A percentile compares a stretch with the other conserved stretches of the same genome.
Conservation (phyloP, 2,329 filamentous ascomycete species). For the Ophiostoma himal-ulmi region DNA sequence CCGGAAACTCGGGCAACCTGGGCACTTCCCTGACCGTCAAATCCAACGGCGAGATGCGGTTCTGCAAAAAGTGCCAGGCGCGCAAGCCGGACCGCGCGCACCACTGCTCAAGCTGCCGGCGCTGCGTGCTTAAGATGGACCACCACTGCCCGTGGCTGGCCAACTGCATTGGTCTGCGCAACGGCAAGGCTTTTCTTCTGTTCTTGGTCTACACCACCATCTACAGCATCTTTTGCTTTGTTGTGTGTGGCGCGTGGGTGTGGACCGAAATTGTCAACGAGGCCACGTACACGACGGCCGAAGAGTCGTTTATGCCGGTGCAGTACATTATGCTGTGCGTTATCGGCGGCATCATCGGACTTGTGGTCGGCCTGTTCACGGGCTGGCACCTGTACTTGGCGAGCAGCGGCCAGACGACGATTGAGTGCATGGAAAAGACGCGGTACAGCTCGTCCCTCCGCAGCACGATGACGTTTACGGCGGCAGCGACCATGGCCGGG, state of each 20-base stretch:
- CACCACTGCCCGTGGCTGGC: slow-evolving; percentile 98
- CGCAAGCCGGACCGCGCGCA: slow-evolving; percentile 93
- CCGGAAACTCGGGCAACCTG: slow-evolving; percentile 29
- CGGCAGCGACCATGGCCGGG: slow-evolving; percentile 52
- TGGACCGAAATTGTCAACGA: slow-evolving; percentile 75
- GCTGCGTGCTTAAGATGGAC: slow-evolving; percentile 98
- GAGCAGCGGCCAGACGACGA: slow-evolving; percentile 77
- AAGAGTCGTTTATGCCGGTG: slow-evolving; percentile 74
- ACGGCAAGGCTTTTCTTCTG: slow-evolving; percentile 92
- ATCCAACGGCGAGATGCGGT: slow-evolving; percentile 77
- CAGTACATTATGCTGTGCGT: slow-evolving; percentile 88
- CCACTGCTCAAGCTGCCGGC: slow-evolving; percentile 90
- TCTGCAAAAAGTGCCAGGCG: slow-evolving; percentile 95
- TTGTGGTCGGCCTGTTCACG: slow-evolving; percentile 86
- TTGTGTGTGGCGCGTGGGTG: slow-evolving; percentile 72
- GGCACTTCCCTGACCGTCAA: slow-evolving; percentile 75
- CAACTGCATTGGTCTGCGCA: slow-evolving; percentile 86
- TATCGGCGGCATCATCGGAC: slow-evolving; percentile 80
- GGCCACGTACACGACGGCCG: slow-evolving; percentile 50
- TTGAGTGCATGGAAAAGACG: slow-evolving; percentile 93
- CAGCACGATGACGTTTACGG: slow-evolving; percentile 54
- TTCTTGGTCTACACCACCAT: slow-evolving; percentile 85
- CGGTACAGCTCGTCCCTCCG: slow-evolving; percentile 80
- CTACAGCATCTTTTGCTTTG: slow-evolving; percentile 78
- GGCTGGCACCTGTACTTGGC: slow-evolving; percentile 85